Evolutionary conservation across 2,329 filamentous ascomycete genomes (phyloP), one percentile per base, ranked within the genome.

Genomic region (Davidsoniella virescens): DNA sequence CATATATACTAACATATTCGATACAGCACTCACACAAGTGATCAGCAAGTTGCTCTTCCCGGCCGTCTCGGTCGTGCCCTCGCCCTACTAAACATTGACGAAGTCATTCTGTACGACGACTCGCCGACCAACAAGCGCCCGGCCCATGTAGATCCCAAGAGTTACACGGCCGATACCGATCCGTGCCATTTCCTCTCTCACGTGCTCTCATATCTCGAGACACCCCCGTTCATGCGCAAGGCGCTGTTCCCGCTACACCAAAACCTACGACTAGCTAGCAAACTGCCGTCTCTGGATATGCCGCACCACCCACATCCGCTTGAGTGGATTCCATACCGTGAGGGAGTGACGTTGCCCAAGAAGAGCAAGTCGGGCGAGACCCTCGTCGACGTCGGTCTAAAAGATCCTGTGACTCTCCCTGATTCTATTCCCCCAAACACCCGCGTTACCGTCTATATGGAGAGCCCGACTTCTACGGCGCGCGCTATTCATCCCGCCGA

Each of bases 61-160:
- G 84, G 82, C 6, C 80, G 82, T 55, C 80, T 94, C 49, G 86
- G 86, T 5, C 83, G 87, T 49, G 84, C 85, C 33, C 73, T 87
- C 47, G 82, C 84, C 54, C 81, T 93, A 55, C 93, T 92, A 65
- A 82, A 77, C 59, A 74, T 94, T 56, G 87, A 94, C 61, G 87
- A 94, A 65, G 72, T 93, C 26, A 72, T 94, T 47, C 68, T 94
- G 50, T 94, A 84, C 63, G 79, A 90, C 60, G 87, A 93, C 64
- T 71, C 70, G 36, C 71, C 71, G 2, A 46, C 58, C 5, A 65
- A 70, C 12, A 59, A 68, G 29, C 71, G 72, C 29, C 65, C 69
- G 26, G 64, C 63, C 17, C 63, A 64, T 50, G 67, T 73, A 47
- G 72, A 78, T 57, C 67, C 69, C 47, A 63, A 69, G 44, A 63